Base-by-base conservation (phyloP, 2,329 filamentous ascomycete genomes). In the Diaporthe humulicola region DNA sequence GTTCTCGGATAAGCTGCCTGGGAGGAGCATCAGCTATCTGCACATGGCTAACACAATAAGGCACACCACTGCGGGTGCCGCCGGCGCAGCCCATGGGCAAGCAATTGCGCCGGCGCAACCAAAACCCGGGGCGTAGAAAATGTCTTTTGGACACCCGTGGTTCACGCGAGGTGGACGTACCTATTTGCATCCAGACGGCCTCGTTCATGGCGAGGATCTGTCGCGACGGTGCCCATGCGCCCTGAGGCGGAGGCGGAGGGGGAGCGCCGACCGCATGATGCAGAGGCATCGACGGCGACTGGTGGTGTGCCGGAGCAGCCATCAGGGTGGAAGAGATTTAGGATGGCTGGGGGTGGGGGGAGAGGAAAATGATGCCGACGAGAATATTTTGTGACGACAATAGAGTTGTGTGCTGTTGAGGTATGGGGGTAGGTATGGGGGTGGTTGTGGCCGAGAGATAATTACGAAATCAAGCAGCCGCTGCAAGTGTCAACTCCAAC, bases 181-280 rank as follows among this genome's bases (percentile, higher is more conserved):
- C 96, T 79, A 98, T 94, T 83, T 97, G 94, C 81, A 98, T 90
- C 96, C 96, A 98, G 73, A 98, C 92, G 66, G 90, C 89, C 85
- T 98, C 96, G 80, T 98, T 98, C 81, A 96, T 90, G 9, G 91
- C 87, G 8, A 91, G 89, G 71, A 98, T 91, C 81, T 95, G 93
- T 79, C 96, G 93, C 79, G 93, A 91, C 30, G 94, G 90, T 67
- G 90, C 87, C 79, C 90, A 91, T 78, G 84, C 86, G 76, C 86
- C 82, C 80, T 90, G 83, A 85, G 92, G 81, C 85, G 89, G 81
- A 85, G 89, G 76, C 87, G 91, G 90, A 76, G 89, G 90, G 28
- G 93, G 91, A 74, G 92, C 91, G 71, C 90, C 91, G 30, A 76
- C 74, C n/a, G 67, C 74, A 86, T 84, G 83, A 81, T 88, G 89